Percentiles rank a stretch among this genome's conserved stretches.
phyloP scores from a whole-genome alignment of 2,329 filamentous ascomycete genomes.

The Pseudonectria foliicola region DNA sequence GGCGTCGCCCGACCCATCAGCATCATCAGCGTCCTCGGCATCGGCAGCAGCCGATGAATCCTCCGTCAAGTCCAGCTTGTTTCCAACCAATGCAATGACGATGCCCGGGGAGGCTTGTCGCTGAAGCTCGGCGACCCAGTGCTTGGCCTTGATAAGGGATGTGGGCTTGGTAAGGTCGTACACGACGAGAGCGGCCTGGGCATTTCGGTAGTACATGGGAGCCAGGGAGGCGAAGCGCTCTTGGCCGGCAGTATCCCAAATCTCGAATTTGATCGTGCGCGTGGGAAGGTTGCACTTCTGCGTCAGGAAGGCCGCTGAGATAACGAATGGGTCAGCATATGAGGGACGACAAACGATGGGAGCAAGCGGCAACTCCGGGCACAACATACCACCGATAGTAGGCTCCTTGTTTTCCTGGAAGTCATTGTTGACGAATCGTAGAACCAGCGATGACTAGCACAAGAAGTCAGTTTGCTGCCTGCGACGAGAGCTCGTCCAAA shows the following conservation, averaged over 20 bases:
- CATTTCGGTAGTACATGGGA: conserved; percentile 99
- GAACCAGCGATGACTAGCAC: conserved; percentile 81
- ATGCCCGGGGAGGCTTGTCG: conserved; percentile 93
- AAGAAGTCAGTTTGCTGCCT: conserved; percentile 19
- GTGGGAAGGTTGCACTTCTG: conserved; percentile 97
- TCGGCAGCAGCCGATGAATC: conserved; percentile 39
- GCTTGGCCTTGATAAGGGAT: conserved; percentile 91
- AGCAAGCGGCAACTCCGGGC: conserved; percentile 6
- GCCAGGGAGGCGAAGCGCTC: conserved; percentile 95
- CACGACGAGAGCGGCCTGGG: conserved; percentile 92
- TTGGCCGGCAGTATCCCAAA: conserved; percentile 98
- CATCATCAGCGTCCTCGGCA: conserved; percentile 48
- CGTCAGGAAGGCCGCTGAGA: conserved; percentile 84
- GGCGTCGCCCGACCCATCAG: conserved; percentile 61
- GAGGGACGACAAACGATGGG: background rate
- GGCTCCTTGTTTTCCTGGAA: conserved; percentile 99
- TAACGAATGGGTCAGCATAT: conserved; percentile 8
- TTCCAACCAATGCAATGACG: conserved; percentile 93
- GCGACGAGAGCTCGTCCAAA: background rate
- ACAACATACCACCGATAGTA: conserved; percentile 80
- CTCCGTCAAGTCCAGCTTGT: conserved; percentile 85
- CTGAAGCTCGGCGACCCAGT: conserved; percentile 97
- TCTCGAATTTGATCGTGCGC: conserved; percentile 87
- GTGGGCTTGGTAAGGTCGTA: conserved; percentile 98
- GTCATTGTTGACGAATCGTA: conserved; percentile 99